Base-by-base conservation (phyloP, 164 flowering plant species). In the Taxillus chinensis region DNA sequence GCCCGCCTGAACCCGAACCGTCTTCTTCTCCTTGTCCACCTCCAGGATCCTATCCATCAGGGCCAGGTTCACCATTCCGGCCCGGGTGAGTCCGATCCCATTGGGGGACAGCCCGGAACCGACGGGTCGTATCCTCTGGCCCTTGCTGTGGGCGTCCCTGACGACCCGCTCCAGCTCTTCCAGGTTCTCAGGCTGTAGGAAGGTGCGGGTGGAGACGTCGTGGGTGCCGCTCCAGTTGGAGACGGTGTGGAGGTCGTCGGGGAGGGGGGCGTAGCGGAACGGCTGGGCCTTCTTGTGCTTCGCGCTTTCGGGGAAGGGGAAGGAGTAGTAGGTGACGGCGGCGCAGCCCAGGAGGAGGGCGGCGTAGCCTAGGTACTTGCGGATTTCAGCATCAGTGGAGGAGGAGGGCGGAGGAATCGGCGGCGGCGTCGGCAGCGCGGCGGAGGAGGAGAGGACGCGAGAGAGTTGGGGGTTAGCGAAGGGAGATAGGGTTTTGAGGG, bases 151-250 rank as follows among this genome's bases (percentile, higher is more conserved):
- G 14, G 86, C 79, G 1, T 80, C 89, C 66, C 62, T 77, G 16
- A 93, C 90, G 12, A 90, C 57, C 14, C 62, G 50, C 75, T 90
- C 93, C 62, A 93, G 74, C 62, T 90, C 80, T 7, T 68, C 68
- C 0, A 87, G 51, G 43, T 3, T 69, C 75, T 93, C 99, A 2
- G 99, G 99, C 73, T 93, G 97, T 15, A 79, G 65, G 63, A 88
- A 93, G 54, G 69, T 69, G 56, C 95, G 78, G 53, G 97, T 87
- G 63, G 80, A 90, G 40, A 90, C 99, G 75, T 90, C 96, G 70
- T 90, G 98, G 60, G 98, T 93, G 10, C 95, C 99, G 64, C 99
- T 93, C 99, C 99, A 93, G 66, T 90, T 93, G 67, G 95, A 77
- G 57, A 93, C 85, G 6, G 95, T 83, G 80, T 93, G 99, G 67